Evolutionary conservation across 2,329 filamentous ascomycete genomes (phyloP).

Genomic region (Tympanopsis confertula): DNA sequence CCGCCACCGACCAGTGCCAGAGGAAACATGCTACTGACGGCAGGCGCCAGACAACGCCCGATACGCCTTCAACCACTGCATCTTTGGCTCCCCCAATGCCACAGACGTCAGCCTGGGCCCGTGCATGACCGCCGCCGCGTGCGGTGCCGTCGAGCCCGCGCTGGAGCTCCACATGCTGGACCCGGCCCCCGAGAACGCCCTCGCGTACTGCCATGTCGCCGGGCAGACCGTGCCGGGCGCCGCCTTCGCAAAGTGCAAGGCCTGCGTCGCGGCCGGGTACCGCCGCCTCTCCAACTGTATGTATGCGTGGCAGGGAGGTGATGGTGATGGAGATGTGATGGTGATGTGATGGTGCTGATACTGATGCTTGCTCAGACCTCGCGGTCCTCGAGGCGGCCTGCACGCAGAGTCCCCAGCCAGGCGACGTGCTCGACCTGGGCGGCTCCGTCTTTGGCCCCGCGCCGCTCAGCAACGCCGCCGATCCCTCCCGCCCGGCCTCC

Average conservation of each 20-base stretch:
- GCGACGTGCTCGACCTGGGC: conserved; percentile 24
- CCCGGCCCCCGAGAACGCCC: conserved; percentile 20
- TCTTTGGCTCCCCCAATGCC: conserved; percentile 38
- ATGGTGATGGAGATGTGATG: neutral
- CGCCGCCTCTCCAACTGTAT: conserved; percentile 37
- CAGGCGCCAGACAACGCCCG: conserved; percentile 41
- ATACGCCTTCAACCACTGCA: conserved; percentile 37
- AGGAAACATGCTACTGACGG: no score
- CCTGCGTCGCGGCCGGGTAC: conserved; percentile 31
- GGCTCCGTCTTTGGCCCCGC: conserved; percentile 28
- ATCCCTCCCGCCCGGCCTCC: no score
- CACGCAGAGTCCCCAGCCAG: conserved; percentile 27
- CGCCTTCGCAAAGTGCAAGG: conserved; percentile 25
- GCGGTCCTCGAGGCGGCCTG: conserved; percentile 39
- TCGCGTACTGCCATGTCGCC: conserved; percentile 32
- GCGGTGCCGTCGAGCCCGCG: conserved; percentile 28
- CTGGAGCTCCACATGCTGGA: conserved; percentile 26
- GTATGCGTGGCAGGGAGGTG: conserved; percentile 6
- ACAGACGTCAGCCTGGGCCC: conserved; percentile 30
- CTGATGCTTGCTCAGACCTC: conserved; percentile 24
- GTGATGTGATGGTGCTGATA: neutral
- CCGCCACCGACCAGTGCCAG: no score
- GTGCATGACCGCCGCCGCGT: conserved; percentile 37
- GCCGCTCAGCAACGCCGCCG: neutral
- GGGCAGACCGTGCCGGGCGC: conserved; percentile 19